Conservation (phyloP, 2,329 filamentous ascomycete species). For the Didymella segeticola region DNA sequence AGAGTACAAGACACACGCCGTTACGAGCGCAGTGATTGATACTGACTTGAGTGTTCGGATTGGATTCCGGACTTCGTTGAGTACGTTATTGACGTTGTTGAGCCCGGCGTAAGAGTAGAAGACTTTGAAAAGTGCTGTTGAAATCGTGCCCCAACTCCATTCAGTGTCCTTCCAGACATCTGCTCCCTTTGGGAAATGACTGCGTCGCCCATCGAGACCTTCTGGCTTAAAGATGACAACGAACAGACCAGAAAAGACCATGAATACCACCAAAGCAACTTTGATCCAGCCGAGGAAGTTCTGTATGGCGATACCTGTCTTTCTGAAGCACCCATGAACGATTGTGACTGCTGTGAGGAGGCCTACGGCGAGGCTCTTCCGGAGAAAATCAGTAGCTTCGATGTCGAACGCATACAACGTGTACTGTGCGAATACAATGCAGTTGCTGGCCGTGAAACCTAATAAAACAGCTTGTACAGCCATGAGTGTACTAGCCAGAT, state of each 20-base stretch:
- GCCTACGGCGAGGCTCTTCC: constrained; percentile 59
- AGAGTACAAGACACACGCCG: constrained; percentile 69
- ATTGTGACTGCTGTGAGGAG: constrained; percentile 49
- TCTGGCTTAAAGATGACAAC: constrained; percentile 40
- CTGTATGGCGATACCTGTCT: constrained; percentile 47
- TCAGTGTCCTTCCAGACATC: constrained; percentile 68
- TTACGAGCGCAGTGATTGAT: constrained; percentile 64
- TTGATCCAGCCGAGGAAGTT: constrained; percentile 52
- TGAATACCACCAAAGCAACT: constrained; percentile 47
- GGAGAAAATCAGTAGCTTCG: constrained; percentile 58
- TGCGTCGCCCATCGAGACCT: constrained; percentile 23
- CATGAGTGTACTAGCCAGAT: constrained; percentile 69
- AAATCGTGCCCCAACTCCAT: constrained; percentile 73
- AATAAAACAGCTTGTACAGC: constrained; percentile 69
- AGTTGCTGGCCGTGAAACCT: constrained; percentile 73
- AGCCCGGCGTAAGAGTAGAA: constrained; percentile 73
- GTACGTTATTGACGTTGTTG: constrained; percentile 71
- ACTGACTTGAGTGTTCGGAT: constrained; percentile 70
- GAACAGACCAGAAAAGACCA: constrained; percentile 48
- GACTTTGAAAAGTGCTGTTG: constrained; percentile 70
- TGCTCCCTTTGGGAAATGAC: constrained; percentile 54
- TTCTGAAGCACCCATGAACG: constrained; percentile 48
- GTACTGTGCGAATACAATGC: constrained; percentile 73
- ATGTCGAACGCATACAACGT: constrained; percentile 64
- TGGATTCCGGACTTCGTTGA: constrained; percentile 74